A percentile compares a stretch with the other conserved stretches of the same genome.
Evolutionary conservation across 371 early-diverging fungal genomes (phyloP).

Genomic region (Saksenaea oblongispora): DNA sequence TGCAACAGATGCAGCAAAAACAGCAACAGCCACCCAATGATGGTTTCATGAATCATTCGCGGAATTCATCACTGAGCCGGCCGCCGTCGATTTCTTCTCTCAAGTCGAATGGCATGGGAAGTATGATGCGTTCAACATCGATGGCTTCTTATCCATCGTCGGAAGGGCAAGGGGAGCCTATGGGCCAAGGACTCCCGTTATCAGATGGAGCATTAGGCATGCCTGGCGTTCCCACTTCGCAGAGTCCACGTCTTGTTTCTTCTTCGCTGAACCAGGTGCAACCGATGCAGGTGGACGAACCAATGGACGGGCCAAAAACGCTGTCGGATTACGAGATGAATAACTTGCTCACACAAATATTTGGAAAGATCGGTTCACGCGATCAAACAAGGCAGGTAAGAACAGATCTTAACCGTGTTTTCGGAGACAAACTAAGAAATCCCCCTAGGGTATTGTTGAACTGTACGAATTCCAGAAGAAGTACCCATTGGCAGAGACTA

Average conservation of each 20-base stretch:
- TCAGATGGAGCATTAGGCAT: background rate
- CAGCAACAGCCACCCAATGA: constrained; percentile 18
- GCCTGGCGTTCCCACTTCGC: constrained; percentile 8
- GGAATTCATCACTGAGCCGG: constrained; percentile 32
- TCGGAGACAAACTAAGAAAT: background rate
- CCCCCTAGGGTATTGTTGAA: constrained; percentile 67
- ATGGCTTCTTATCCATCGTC: constrained; percentile 22
- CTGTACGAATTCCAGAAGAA: constrained; percentile 77
- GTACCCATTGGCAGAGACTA: constrained; percentile 63
- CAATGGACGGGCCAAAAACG: constrained; percentile 5
- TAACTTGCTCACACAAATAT: constrained; percentile 65
- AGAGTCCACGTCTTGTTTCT: background rate
- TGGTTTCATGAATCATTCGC: constrained; percentile 23
- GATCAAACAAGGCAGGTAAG: constrained; percentile 72
- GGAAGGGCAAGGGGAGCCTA: constrained; percentile 9
- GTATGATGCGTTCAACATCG: constrained; percentile 27
- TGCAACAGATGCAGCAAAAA: constrained; percentile 33
- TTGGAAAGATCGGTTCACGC: constrained; percentile 71
- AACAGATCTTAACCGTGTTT: background rate
- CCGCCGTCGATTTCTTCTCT: constrained; percentile 34
- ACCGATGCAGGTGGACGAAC: constrained; percentile 39
- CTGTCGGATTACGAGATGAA: constrained; percentile 56
- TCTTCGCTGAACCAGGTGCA: constrained; percentile 13
- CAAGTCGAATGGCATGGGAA: constrained; percentile 24
- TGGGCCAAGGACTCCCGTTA: constrained; percentile 11